Base-by-base conservation (phyloP, 768 basidiomycete species). In the Mycena galopus region DNA sequence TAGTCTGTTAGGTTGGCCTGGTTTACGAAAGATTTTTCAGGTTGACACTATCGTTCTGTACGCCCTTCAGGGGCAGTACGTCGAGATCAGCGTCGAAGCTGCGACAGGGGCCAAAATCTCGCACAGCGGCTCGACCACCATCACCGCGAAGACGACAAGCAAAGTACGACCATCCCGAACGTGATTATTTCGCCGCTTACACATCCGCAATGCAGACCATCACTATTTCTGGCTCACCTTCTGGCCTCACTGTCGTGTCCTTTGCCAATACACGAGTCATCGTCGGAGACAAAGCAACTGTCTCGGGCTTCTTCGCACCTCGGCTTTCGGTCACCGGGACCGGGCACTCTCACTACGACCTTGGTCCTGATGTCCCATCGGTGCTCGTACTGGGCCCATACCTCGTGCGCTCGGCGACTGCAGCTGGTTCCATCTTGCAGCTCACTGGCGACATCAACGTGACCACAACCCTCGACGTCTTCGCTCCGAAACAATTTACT, bases 271-370 rank as follows among this genome's bases (percentile, higher is more conserved):
- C 78, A 7, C 78, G 91, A 35, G 77, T 93, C 62, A 84, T 92
- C 29, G 87, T 87, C 71, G 86, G 87, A 10, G 92, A 93, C 75
- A 84, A 89, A n/a, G 79, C 81, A 61, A 88, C 89, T 5, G 90
- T 90, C 1, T 86, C 85, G 12, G 87, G 87, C 5, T 89, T 92
- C 80, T 93, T 90, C 86, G 86, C 88, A 2, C 92, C 92, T 2
- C 86, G 86, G 23, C 79, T 93, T 2, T 30, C 65, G 1, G 67
- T 76, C 0, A 74, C 47, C 39, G 73, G 58, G 25, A 74, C 70
- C 8, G 76, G 75, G 1, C 75, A 76, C 56, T 73, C 62, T 2
- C 80, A 77, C 56, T 83, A 83, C 65, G 80, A 82, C 50, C 67
- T 77, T 25, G 65, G 77, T 5, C 79, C 82, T 1, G 76, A 77